Base-by-base conservation (phyloP, 768 basidiomycete species). In the Paxillus rubicundulus region DNA sequence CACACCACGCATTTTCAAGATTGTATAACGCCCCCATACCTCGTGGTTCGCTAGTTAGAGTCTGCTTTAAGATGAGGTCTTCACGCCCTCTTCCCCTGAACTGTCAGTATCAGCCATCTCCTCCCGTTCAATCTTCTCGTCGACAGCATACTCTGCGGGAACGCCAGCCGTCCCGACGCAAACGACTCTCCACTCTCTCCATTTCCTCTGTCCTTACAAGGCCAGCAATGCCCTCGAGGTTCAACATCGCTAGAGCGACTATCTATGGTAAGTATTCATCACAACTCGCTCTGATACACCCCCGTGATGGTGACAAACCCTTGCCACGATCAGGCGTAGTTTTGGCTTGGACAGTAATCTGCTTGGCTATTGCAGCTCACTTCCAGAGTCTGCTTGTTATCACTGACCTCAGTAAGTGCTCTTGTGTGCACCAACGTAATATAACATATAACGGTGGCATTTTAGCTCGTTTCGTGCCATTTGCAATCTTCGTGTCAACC, bases 381-480 rank as follows among this genome's bases (percentile, higher is more conserved):
- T 89, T 92, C 63, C 82, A 88, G 67, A 74, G 74, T 50, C 76
- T 89, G 32, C 72, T 91, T 56, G 77, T 82, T 54, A 75, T 87
- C 58, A 88, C 86, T 52, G 87, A 91, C 72, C 85, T 92, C 67
- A 92, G 89, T 92, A 67, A 66, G 86, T 44, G 13, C 52, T 3
- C 18, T 12, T 37, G 7, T 47, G 16, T 46, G 13, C 28, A 45
- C n/a, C 38, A n/a, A n/a, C 17, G 4, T 27, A 41, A 37, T 18
- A 14, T 9, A 20, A 41, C 24, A 39, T 52, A 30, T 59, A 24
- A 37, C 45, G 47, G 45, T 34, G 50, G 41, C 41, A 28, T 49
- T 49, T 8, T 61, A 92, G 90, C 90, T 72, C 89, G 85, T 73
- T 92, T 92, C 65, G 84, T 92, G 36, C 90, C 90, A 16, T 88